Evolutionary conservation across 352 stramenopile genomes (phyloP).

Genomic region (Phytophthora idaei): DNA sequence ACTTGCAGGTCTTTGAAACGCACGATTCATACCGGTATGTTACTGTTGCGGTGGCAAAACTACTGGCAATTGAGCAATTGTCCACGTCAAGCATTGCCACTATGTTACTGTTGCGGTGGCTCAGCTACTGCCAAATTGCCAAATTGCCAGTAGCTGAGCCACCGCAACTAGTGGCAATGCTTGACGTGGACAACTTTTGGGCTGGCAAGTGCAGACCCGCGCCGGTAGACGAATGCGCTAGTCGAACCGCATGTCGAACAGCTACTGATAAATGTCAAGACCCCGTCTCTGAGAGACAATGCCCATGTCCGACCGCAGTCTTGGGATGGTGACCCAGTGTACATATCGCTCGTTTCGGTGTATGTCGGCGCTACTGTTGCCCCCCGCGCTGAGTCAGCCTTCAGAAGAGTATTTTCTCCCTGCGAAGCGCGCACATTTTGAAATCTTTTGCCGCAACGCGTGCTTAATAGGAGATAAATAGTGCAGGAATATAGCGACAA

Average conservation of each 20-base stretch:
- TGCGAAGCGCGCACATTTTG: neutral
- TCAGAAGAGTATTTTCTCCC: conserved; percentile 9
- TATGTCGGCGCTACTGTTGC: conserved; percentile 8
- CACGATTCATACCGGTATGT: conserved; percentile 1
- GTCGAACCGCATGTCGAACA: conserved; percentile 25
- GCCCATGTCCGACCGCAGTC: conserved; percentile 18
- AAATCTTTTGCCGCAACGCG: too few relatives aligned
- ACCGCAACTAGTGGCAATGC: too few relatives aligned
- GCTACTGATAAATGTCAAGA: conserved; percentile 1
- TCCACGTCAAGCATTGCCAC: too few relatives aligned
- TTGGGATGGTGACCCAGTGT: conserved; percentile 25
- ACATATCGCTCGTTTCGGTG: conserved; percentile 5
- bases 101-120: too few relatives aligned
- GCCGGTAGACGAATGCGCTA: conserved; percentile 28
- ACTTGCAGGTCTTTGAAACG: conserved; percentile 2
- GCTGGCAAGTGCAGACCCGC: too few relatives aligned
- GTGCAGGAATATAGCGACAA: too few relatives aligned
- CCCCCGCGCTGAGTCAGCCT: conserved; percentile 16
- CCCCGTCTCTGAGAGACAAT: conserved; percentile 12
- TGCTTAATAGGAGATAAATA: too few relatives aligned
- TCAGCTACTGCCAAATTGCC: too few relatives aligned
- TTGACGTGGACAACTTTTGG: neutral
- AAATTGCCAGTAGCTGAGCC: too few relatives aligned
- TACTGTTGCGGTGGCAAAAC: neutral
- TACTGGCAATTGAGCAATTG: too few relatives aligned